Evolutionary conservation across 331 rosid genomes (phyloP).

Genomic region (Cucumis variabilis): DNA sequence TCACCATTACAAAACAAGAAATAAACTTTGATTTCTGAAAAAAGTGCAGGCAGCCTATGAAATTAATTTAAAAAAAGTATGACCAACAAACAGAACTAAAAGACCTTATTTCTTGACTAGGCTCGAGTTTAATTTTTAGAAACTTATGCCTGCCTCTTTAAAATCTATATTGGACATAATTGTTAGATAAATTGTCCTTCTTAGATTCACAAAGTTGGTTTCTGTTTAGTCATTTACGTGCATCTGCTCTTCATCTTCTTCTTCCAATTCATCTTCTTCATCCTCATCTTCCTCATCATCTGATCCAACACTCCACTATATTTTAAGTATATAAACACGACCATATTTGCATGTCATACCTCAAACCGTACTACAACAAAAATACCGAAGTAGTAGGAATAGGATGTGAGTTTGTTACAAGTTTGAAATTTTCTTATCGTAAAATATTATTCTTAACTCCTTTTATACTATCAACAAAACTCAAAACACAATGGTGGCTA

Average conservation of each 20-base stretch:
- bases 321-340: too few relatives aligned
- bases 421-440: too few relatives aligned
- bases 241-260: constrained; percentile 76
- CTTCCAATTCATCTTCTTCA: constrained; percentile 50
- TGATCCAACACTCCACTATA: too few relatives aligned
- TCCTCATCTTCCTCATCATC: constrained; percentile 56
- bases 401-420: too few relatives aligned
- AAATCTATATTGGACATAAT: constrained; percentile 93
- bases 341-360: too few relatives aligned
- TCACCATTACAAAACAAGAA: not conserved
- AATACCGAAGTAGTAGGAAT: too few relatives aligned
- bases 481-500: too few relatives aligned
- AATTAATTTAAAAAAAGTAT: constrained; percentile 20
- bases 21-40: not conserved
- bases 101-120: constrained; percentile 85
- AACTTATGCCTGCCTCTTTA: constrained; percentile 97
- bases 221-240: constrained; percentile 80
- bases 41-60: not conserved
- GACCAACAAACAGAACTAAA: constrained; percentile 27
- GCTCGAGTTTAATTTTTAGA: constrained; percentile 86
- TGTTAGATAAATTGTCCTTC: constrained; percentile 85
- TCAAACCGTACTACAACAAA: too few relatives aligned
- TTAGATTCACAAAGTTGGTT: constrained; percentile 83
- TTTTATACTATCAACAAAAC: too few relatives aligned
- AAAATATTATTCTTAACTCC: too few relatives aligned